Evolutionary conservation across 148 eudicot species (phyloP).

Genomic region (Rhododendron ferrugineum): DNA sequence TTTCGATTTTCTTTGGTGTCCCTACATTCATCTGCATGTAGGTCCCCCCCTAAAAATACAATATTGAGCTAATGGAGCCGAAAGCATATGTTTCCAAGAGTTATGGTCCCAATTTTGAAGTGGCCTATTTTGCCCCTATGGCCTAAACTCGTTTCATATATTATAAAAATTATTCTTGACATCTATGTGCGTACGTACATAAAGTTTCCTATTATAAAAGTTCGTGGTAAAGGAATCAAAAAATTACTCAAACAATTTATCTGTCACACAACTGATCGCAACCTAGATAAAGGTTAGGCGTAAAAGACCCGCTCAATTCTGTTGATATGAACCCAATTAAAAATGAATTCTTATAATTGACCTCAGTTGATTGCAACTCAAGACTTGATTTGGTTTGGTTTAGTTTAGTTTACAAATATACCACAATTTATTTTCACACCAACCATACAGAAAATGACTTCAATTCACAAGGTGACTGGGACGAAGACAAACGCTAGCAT

Average conservation of each 20-base stretch:
- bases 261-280: not conserved
- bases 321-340: not conserved
- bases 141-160: not conserved
- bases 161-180: not conserved
- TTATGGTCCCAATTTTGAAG: not conserved
- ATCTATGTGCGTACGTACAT: not conserved
- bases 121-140: not conserved
- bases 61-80: not conserved
- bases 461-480: not conserved
- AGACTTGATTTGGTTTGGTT: not conserved
- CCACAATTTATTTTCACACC: not conserved
- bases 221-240: not conserved
- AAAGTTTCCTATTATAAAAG: not conserved
- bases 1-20: not conserved
- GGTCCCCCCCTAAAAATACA: not conserved
- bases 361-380: not conserved
- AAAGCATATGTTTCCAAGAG: not conserved
- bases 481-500: not conserved
- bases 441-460: not conserved
- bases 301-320: not conserved
- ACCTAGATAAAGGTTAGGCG: not conserved
- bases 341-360: not conserved
- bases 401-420: not conserved
- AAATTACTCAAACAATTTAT: not conserved
- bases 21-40: not conserved